Conservation (phyloP, 345 rosid species). For the Salix viminalis region DNA sequence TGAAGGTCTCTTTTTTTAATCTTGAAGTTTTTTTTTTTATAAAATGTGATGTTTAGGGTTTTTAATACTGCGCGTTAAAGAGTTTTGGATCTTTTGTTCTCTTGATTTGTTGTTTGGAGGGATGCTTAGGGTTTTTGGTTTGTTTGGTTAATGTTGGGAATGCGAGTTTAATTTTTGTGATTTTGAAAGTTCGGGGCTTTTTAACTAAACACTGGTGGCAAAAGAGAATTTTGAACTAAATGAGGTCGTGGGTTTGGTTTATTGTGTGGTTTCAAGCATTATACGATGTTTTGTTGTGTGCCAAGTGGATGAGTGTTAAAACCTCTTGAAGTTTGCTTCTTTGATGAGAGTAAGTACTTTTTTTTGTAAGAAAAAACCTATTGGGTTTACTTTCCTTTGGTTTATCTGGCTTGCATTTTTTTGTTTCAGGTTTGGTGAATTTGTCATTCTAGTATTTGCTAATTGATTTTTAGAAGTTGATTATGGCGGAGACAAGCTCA, state of each 20-base stretch:
- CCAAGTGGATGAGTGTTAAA: neutral
- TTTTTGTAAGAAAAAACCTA: neutral
- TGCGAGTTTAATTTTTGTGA: neutral
- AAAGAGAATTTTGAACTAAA: neutral
- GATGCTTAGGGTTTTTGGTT: constrained; percentile 7
- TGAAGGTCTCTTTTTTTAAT: neutral
- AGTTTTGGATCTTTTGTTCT: constrained; percentile 19
- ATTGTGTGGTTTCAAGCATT: neutral
- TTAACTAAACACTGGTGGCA: neutral
- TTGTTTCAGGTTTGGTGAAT: constrained; percentile 34
- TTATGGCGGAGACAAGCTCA: constrained; percentile 62
- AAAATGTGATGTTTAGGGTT: constrained; percentile 1
- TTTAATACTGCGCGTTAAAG: neutral
- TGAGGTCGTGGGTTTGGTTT: neutral
- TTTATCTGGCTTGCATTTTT: neutral
- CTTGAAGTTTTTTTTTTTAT: neutral
- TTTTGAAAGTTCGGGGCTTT: neutral
- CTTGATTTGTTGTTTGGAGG: constrained; percentile 13
- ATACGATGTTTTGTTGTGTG: neutral
- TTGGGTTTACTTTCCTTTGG: neutral
- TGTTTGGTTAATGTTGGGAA: constrained; percentile 14
- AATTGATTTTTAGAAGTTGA: constrained; percentile 24
- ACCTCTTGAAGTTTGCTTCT: neutral
- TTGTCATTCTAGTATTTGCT: constrained; percentile 22
- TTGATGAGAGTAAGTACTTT: neutral